These are phyloP conservation scores for Cladosporium cucumerinum DNA, from an alignment of 2,329 filamentous ascomycete species.

Conservation along the genomic window DNA sequence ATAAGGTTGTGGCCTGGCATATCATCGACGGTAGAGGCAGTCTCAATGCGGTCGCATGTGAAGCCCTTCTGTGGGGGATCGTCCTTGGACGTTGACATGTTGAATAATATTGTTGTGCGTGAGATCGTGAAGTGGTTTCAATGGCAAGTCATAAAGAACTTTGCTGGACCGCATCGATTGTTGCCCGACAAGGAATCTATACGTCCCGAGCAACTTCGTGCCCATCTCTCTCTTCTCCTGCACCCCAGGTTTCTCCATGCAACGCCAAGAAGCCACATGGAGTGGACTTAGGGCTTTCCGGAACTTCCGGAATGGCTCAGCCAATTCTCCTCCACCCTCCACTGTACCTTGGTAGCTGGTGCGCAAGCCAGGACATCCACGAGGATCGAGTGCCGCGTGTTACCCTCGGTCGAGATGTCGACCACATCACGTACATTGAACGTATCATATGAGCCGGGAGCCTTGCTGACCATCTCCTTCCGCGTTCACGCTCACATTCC, in stretches of 20 bases:
- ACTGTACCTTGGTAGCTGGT: background rate
- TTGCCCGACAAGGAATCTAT: background rate
- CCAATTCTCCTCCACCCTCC: background rate
- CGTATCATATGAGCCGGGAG: background rate
- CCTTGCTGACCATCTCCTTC: background rate
- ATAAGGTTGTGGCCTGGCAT: background rate
- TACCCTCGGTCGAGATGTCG: background rate
- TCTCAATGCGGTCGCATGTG: constrained; percentile 1
- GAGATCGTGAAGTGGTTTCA: background rate
- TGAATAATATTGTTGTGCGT: background rate
- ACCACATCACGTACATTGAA: background rate
- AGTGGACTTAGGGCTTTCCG: background rate
- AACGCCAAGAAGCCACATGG: background rate
- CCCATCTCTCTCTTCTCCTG: background rate
- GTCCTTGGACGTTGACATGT: background rate
- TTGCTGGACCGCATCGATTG: background rate
- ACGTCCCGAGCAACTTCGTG: background rate
- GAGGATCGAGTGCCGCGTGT: background rate
- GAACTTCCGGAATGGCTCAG: background rate
- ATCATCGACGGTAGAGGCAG: background rate
- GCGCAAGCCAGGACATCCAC: background rate
- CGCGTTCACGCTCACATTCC: background rate
- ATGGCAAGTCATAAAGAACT: background rate
- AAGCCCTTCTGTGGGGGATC: background rate
- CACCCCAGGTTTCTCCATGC: background rate